Evolutionary conservation across 306 rosid genomes (phyloP).

Genomic region (Coriaria nepalensis): DNA sequence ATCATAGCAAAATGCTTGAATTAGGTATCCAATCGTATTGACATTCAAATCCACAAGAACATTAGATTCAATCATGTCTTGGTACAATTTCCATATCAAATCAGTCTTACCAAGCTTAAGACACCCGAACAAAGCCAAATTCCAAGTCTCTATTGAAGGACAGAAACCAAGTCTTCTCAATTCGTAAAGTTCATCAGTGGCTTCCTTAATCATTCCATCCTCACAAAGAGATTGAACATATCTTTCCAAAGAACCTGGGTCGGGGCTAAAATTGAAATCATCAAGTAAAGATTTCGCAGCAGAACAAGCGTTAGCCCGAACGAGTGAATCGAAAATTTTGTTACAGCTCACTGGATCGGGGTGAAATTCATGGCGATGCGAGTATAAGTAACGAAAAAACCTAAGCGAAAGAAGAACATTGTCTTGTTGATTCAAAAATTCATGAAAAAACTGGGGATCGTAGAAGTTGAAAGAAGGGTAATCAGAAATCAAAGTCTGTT

Average conservation of each 20-base stretch:
- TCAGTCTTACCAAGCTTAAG: constrained; percentile 39
- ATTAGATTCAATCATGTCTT: constrained; percentile 40
- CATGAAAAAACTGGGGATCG: constrained; percentile 38
- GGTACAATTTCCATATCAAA: constrained; percentile 54
- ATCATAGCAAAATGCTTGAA: constrained; percentile 47
- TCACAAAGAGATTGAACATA: constrained; percentile 35
- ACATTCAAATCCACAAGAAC: constrained; percentile 30
- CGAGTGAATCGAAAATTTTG: constrained; percentile 38
- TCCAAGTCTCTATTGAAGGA: constrained; percentile 45
- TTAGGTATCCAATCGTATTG: constrained; percentile 44
- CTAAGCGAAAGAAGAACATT: constrained; percentile 52
- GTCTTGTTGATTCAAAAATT: constrained; percentile 36
- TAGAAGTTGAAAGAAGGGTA: constrained; percentile 50
- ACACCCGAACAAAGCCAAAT: constrained; percentile 35
- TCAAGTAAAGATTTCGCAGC: constrained; percentile 42
- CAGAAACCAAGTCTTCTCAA: constrained; percentile 34
- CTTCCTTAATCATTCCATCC: constrained; percentile 49
- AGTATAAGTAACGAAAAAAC: constrained; percentile 55
- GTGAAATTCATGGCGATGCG: constrained; percentile 28
- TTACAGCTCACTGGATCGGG: constrained; percentile 34
- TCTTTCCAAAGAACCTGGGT: constrained; percentile 34
- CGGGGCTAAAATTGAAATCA: constrained; percentile 28
- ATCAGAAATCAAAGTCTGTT: constrained; percentile 39
- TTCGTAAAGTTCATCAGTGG: constrained; percentile 24
- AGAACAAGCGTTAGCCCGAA: constrained; percentile 45